Evolutionary conservation across 306 rosid species (phyloP).

Genomic region (Cucurbita pepo): DNA sequence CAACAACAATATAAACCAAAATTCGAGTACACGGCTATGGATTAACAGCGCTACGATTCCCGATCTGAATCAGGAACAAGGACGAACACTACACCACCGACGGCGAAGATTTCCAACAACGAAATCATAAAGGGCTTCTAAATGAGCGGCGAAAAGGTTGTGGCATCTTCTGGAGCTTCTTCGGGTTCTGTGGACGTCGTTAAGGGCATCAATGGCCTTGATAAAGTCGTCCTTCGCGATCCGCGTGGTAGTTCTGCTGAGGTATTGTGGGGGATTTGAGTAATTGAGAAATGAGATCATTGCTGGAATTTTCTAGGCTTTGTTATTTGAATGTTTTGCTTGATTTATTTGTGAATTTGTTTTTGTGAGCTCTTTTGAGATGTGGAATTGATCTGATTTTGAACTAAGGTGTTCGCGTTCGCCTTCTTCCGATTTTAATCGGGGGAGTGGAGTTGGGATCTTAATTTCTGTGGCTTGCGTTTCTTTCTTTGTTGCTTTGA

Average conservation of each 20-base stretch:
- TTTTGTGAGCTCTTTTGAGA: neutral
- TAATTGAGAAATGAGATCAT: neutral
- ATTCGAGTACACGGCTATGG: neutral
- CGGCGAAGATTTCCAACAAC: neutral
- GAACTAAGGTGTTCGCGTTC: neutral
- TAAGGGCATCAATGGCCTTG: conserved; percentile 18
- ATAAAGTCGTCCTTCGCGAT: conserved; percentile 45
- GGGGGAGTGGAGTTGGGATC: neutral
- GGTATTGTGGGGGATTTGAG: conserved; percentile 4
- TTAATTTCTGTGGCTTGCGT: neutral
- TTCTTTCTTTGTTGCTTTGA: neutral
- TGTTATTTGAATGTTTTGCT: neutral
- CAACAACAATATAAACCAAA: neutral
- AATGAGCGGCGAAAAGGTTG: conserved; percentile 1
- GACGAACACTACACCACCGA: neutral
- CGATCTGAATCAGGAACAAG: neutral
- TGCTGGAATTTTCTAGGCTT: neutral
- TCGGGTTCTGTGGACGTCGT: neutral
- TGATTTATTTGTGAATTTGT: neutral
- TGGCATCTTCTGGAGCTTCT: neutral
- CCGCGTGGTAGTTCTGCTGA: conserved; percentile 55
- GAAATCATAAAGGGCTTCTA: neutral
- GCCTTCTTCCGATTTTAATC: neutral
- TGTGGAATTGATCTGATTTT: neutral
- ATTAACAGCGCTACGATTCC: neutral